Conservation (phyloP, 2,329 filamentous ascomycete species). For the Xylariaceae sp. region DNA sequence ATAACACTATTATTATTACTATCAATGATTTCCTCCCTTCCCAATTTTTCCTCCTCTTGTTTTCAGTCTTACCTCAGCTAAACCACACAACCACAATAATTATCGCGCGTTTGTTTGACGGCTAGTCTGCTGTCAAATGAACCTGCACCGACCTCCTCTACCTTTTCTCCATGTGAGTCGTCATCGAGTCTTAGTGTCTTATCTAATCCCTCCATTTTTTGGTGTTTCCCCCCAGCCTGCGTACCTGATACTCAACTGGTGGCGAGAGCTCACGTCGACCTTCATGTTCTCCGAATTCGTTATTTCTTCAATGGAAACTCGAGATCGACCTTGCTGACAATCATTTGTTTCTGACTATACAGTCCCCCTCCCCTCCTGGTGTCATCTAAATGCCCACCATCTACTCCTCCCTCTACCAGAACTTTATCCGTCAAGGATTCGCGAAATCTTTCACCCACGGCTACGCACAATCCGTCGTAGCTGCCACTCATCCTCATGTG, state of each 20-base stretch:
- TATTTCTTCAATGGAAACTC: too few relatives aligned
- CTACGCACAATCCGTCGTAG: constrained; percentile 96
- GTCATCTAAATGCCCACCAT: constrained; percentile 87
- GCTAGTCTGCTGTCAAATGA: constrained; percentile 89
- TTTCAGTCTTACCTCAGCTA: background rate
- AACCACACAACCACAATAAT: too few relatives aligned
- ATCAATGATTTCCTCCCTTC: constrained; percentile 7
- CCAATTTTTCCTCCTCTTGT: background rate
- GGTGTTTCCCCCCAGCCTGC: background rate
- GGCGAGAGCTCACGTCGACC: too few relatives aligned
- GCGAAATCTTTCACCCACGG: constrained; percentile 96
- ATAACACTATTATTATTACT: constrained; percentile 6
- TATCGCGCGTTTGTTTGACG: constrained; percentile 95
- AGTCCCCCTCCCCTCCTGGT: constrained; percentile 57
- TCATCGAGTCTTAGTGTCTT: constrained; percentile 10
- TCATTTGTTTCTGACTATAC: constrained; percentile 23
- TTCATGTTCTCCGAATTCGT: too few relatives aligned
- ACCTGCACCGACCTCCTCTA: constrained; percentile 73
- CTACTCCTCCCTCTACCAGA: constrained; percentile 65
- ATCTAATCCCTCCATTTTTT: constrained; percentile 1
- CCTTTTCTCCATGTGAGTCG: constrained; percentile 61
- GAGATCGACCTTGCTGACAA: constrained; percentile 11
- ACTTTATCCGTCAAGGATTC: constrained; percentile 95
- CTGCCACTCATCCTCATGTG: constrained; percentile 77
- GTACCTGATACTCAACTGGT: too few relatives aligned